Evolutionary conservation across 1,139 yeast species (phyloP).

Genomic region (Petasospora rhodanensis): DNA sequence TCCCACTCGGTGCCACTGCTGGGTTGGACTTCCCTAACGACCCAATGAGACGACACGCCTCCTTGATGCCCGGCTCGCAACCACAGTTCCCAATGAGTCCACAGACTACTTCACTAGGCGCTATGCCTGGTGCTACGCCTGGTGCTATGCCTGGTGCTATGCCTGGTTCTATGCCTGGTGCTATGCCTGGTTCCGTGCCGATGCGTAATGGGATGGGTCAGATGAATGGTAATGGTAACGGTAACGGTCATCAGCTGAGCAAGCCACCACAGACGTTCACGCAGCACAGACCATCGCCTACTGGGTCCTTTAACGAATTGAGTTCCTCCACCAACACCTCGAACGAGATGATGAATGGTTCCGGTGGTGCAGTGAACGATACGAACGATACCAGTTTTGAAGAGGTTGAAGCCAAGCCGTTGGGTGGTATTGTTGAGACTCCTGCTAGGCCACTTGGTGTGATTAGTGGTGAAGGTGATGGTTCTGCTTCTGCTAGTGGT

Average conservation of each 20-base stretch:
- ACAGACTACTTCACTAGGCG: no score
- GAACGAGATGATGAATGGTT: slow-evolving; percentile 5
- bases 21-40: slow-evolving; percentile 10
- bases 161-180: no score
- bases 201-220: no score
- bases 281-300: slow-evolving; percentile 7
- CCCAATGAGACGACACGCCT: slow-evolving; percentile 1
- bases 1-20: slow-evolving; percentile 16
- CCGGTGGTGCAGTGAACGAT: slow-evolving; percentile 2
- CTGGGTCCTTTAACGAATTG: slow-evolving; percentile 6
- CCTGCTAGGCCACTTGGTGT: slow-evolving; percentile 6
- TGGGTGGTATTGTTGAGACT: slow-evolving; percentile 12
- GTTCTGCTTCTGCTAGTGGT: no score
- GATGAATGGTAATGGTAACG: slow-evolving; percentile 1
- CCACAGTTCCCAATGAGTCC: slow-evolving; percentile 2
- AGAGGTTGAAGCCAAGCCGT: slow-evolving; percentile 13
- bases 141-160: no score
- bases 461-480: slow-evolving; percentile 3
- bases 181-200: slow-evolving; percentile 3
- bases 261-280: slow-evolving; percentile 10
- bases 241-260: slow-evolving; percentile 6
- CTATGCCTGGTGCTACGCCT: no score
- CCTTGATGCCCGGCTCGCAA: slow-evolving; percentile 6
- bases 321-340: slow-evolving; percentile 8
- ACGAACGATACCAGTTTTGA: no score